A percentile compares a stretch with the other conserved stretches of the same genome.
Evolutionary conservation across 768 basidiomycete genomes (phyloP).

Genomic region (Collybia sordida): DNA sequence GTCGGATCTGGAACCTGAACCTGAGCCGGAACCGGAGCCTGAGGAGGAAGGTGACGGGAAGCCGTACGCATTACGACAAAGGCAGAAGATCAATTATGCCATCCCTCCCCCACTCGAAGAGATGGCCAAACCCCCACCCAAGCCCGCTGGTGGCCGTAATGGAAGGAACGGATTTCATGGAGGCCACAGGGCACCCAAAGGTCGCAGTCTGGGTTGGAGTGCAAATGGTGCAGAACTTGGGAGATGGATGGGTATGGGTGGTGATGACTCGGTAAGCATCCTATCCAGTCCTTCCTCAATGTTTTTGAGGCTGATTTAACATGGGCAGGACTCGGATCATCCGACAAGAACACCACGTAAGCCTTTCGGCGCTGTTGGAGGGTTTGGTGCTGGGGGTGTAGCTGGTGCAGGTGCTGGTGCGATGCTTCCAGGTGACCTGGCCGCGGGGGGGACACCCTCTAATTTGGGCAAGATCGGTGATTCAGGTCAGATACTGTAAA

Average conservation of each 20-base stretch:
- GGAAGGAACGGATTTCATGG: conserved; percentile 32
- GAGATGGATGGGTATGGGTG: conserved; percentile 72
- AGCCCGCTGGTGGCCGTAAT: conserved; percentile 19
- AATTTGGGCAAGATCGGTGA: conserved; percentile 86
- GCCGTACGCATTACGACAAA: conserved; percentile 66
- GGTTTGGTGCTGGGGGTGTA: conserved; percentile 51
- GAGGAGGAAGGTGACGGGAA: conserved; percentile 54
- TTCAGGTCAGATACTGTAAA: no score
- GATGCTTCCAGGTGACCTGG: conserved; percentile 62
- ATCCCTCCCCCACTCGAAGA: conserved; percentile 83
- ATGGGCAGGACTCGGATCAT: conserved; percentile 68
- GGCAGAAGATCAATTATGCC: conserved; percentile 74
- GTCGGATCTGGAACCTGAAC: conserved; percentile 42
- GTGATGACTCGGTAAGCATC: conserved; percentile 63
- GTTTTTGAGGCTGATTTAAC: conserved; percentile 3
- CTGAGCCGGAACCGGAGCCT: conserved; percentile 43
- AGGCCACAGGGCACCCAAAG: conserved; percentile 28
- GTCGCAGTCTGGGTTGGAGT: conserved; percentile 71
- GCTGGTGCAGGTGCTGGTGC: conserved; percentile 48
- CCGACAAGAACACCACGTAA: conserved; percentile 68
- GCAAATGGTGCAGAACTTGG: conserved; percentile 76
- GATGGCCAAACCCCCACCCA: conserved; percentile 44
- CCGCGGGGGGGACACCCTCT: conserved; percentile 76
- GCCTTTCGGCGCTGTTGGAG: conserved; percentile 42
- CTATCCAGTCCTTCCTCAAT: conserved; percentile 3